Conservation (phyloP, 2,329 filamentous ascomycete species). For the Penicillium brevicompactum region DNA sequence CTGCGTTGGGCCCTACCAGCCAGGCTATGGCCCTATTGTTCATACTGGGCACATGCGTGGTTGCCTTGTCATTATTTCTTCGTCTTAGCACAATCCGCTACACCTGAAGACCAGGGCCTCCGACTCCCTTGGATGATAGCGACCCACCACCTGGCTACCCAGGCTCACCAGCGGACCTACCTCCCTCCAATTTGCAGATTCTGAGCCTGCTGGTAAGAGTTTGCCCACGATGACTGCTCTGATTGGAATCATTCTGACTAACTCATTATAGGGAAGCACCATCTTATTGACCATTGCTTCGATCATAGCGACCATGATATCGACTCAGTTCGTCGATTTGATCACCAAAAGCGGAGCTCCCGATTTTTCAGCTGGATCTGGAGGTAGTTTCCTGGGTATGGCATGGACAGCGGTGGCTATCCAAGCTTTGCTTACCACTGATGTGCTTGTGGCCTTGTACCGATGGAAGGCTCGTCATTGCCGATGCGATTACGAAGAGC, state of each 20-base stretch:
- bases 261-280: not conserved
- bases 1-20: not conserved
- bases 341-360: not conserved
- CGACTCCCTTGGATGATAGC: not conserved
- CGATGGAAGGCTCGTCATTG: conserved; percentile 4
- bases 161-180: not conserved
- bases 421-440: not conserved
- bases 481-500: conserved; percentile 1
- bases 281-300: not conserved
- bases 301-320: conserved; percentile 2
- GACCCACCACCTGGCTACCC: conserved; percentile 3
- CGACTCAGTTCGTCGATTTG: not conserved
- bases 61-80: not conserved
- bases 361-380: not conserved
- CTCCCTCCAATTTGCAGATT: conserved; percentile 3
- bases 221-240: no score
- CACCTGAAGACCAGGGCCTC: not conserved
- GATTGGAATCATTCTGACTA: not conserved
- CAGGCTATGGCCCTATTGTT: conserved; percentile 5
- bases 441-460: not conserved
- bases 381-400: conserved; percentile 4
- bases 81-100: not conserved
- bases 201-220: not conserved
- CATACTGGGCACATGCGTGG: not conserved
- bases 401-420: conserved; percentile 1